A percentile compares a stretch with the other conserved stretches of the same genome.
Conservation (phyloP, 352 stramenopile genomes). For the Phytophthora vignae region DNA sequence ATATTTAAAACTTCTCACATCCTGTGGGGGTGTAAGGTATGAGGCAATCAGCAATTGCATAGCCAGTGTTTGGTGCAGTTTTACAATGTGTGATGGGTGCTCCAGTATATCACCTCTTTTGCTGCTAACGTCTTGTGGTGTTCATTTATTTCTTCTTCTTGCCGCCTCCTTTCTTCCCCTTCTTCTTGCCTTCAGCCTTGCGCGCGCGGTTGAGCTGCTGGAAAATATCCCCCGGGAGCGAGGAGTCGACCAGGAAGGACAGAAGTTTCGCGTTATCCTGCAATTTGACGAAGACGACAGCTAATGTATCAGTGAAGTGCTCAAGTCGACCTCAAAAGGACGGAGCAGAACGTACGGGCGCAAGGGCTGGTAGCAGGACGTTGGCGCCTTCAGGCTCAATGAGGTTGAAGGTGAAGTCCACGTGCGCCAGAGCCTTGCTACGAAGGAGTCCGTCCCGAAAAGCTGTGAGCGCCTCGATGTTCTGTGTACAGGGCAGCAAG, state of each 20-base stretch:
- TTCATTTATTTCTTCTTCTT: conserved; percentile 63
- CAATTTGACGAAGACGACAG: not conserved
- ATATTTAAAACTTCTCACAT: conserved; percentile 55
- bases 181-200: conserved; percentile 82
- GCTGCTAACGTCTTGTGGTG: conserved; percentile 5
- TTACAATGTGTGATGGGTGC: conserved; percentile 25
- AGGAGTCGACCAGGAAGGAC: conserved; percentile 82
- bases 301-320: too few relatives aligned
- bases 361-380: conserved; percentile 65
- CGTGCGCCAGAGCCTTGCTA: conserved; percentile 71
- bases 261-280: conserved; percentile 71
- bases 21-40: conserved; percentile 34
- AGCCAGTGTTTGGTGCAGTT: conserved; percentile 35
- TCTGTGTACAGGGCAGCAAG: conserved; percentile 26
- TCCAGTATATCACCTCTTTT: conserved; percentile 22
- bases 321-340: not conserved
- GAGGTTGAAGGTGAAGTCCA: conserved; percentile 83
- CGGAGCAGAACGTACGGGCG: conserved; percentile 38
- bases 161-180: conserved; percentile 72
- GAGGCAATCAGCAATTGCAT: conserved; percentile 25
- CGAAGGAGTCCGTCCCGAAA: conserved; percentile 74
- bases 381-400: conserved; percentile 75
- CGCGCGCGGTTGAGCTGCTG: conserved; percentile 72
- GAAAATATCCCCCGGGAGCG: conserved; percentile 75
- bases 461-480: conserved; percentile 52